Base-by-base conservation (phyloP, 2,329 filamentous ascomycete species). In the Epichloe amarillans region DNA sequence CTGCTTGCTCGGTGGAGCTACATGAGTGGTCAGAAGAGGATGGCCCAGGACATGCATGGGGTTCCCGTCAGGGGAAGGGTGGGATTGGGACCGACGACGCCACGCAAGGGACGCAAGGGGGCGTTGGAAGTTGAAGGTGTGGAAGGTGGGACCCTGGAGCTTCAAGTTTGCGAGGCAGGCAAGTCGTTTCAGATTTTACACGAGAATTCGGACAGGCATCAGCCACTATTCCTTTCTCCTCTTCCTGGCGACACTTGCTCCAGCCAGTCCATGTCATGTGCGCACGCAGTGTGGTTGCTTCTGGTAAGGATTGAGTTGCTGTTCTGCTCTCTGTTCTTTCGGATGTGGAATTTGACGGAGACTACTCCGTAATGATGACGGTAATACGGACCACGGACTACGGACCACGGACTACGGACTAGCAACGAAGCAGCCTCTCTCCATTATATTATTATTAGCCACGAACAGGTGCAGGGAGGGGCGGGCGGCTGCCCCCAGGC, bases 121-220 rank as follows among this genome's bases (percentile, higher is more conserved):
- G n/a, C n/a, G 15, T 23, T 17, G 11, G 19, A 48, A 36, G 33
- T 26, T 19, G 17, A 44, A 44, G 30, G 39, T 15, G 17, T 38
- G 48, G 12, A 21, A 44, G 19, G 26, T 38, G 33, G 40, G 19
- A 40, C 26, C 33, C n/a, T 21, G 23, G 5, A 14, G 38, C 23
- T 21, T 42, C 39, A 4, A 43, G 30, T 36, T 46, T 40, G 21
- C 38, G 33, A 35, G 33, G 15, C 17, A 41, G 35, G 21, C 33
- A 26, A n/a, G 14, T 23, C 30, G 51, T 52, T 50, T 52, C 51
- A 50, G 42, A 49, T 39, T 39, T 43, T 33, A 46, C 30, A 15
- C 11, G 14, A 21, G 17, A 33, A 23, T 6, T 39, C 3, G 15
- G 39, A 37, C 30, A 19, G 33, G n/a, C 10, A 33, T 4, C 30